Evolutionary conservation across 306 rosid genomes (phyloP), one percentile per base, ranked within the genome.

Genomic region (Pterocarpus macrocarpus): DNA sequence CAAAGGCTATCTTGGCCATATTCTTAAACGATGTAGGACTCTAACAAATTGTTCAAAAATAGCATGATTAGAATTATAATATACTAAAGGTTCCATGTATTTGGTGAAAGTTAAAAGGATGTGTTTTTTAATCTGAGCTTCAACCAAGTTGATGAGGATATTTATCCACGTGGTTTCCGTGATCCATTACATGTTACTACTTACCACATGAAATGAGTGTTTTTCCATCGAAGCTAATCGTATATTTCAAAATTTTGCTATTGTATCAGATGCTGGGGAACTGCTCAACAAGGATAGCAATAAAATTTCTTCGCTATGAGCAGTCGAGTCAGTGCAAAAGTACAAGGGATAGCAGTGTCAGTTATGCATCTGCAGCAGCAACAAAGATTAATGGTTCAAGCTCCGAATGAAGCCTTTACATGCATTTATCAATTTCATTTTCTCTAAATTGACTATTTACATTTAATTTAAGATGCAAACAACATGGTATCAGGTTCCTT

Each of bases 351-450:
- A 92, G 98, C 85, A 96, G 99, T 38, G 99, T 96, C 43, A 96
- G 99, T 81, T 96, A 93, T 83, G 99, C 99, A 80, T 93, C 99
- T 13, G 99, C 98, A 11, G 98, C 99, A 30, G 99, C 98, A 64
- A 94, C 98, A 64, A 94, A 85, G 82, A 36, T 84, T 65, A 92
- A 90, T 59, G 86, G 71, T 69, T 93, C 91, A 86, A 85, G 89
- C 83, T 82, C 82, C 64, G 83, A 63, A 64, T 85, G 87, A 81
- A 55, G 28, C 8, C 30, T 62, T 64, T 36, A 34, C 73, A 53
- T 64, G 66, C 66, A 44, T 77, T 75, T 69, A 62, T 45, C 73
- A 83, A 58, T 83, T 81, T 77, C 13, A 79, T 77, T 82, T 74
- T 72, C 80, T 14, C 69, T 83, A 4, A 64, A 77, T 63, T 62